Conservation (phyloP, 2,329 filamentous ascomycete genomes). For the Fusarium sp. region DNA sequence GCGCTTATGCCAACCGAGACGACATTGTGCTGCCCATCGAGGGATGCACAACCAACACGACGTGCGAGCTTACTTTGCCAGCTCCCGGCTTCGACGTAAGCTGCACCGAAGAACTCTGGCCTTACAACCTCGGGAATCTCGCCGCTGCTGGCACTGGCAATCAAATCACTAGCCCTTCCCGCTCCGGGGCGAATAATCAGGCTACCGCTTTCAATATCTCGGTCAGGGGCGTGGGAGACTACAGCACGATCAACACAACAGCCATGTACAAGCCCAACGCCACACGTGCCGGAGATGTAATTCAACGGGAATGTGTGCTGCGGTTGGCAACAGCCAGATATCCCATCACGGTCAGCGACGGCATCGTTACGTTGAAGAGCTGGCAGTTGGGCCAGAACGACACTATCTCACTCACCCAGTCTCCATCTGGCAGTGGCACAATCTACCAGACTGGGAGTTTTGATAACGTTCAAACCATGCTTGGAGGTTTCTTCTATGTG, state of each 20-base stretch:
- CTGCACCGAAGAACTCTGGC: not conserved
- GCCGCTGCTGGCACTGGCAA: not conserved
- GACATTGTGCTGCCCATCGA: not conserved
- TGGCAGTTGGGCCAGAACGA: not conserved
- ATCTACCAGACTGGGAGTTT: not conserved
- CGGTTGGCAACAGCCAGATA: not conserved
- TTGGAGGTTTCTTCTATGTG: not conserved
- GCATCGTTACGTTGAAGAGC: not conserved
- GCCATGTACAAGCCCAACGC: not conserved
- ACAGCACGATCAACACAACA: not conserved
- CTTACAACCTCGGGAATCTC: not conserved
- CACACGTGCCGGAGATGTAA: not conserved
- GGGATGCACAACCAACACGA: not conserved
- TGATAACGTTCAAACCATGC: not conserved
- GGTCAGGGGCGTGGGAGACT: not conserved
- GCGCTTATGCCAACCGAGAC: not conserved
- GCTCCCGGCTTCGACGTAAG: not conserved
- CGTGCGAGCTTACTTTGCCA: not conserved
- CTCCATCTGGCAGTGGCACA: not conserved
- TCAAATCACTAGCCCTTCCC: not conserved
- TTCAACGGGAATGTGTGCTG: not conserved
- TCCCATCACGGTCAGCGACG: not conserved
- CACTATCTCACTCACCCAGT: not conserved
- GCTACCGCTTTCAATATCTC: not conserved
- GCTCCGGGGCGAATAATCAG: not conserved